phyloP scores from a whole-genome alignment of 2,329 filamentous ascomycete genomes.

The Cladosporium sp. region DNA sequence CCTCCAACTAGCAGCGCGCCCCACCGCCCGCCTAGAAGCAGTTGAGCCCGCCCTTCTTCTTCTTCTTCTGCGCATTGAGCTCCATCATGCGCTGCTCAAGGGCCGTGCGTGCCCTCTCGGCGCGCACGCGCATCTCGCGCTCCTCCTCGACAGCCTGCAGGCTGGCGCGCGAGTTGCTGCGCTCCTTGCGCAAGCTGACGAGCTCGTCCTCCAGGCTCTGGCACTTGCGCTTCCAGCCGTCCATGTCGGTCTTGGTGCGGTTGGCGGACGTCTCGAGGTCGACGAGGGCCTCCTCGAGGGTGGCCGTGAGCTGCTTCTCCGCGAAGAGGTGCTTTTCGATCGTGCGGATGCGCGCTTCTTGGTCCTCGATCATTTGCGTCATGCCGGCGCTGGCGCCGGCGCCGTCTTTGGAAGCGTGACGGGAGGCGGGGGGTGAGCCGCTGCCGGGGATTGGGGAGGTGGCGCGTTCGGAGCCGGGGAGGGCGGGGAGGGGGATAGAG shows the following conservation, averaged over 20 bases:
- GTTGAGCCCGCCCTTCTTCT: slow-evolving; percentile 92
- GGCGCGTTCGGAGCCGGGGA: slow-evolving; percentile 60
- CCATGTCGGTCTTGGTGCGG: slow-evolving; percentile 84
- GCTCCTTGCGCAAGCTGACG: slow-evolving; percentile 56
- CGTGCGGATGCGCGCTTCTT: slow-evolving; percentile 87
- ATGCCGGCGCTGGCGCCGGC: slow-evolving; percentile 55
- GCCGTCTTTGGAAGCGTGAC: slow-evolving; percentile 58
- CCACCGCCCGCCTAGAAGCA: slow-evolving; percentile 65
- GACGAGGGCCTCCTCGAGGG: slow-evolving; percentile 88
- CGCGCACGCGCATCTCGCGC: slow-evolving; percentile 81
- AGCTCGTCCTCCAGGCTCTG: slow-evolving; percentile 66
- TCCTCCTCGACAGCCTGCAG: slow-evolving; percentile 95
- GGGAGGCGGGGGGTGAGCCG: slow-evolving; percentile 54
- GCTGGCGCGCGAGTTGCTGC: slow-evolving; percentile 52
- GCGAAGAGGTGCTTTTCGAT: slow-evolving; percentile 96
- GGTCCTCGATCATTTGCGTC: slow-evolving; percentile 82
- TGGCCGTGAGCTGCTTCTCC: slow-evolving; percentile 92
- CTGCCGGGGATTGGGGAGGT: slow-evolving; percentile 56
- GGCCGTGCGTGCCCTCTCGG: slow-evolving; percentile 80
- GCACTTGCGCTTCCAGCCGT: slow-evolving; percentile 84
- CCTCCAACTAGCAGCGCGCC: slow-evolving; percentile 4
- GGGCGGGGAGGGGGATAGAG: slow-evolving; percentile 87
- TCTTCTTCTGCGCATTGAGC: slow-evolving; percentile 80
- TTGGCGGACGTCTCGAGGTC: slow-evolving; percentile 89
- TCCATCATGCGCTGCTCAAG: slow-evolving; percentile 75